phyloP scores from a whole-genome alignment of 2,329 filamentous ascomycete genomes.

The Claviceps quebecensis region DNA sequence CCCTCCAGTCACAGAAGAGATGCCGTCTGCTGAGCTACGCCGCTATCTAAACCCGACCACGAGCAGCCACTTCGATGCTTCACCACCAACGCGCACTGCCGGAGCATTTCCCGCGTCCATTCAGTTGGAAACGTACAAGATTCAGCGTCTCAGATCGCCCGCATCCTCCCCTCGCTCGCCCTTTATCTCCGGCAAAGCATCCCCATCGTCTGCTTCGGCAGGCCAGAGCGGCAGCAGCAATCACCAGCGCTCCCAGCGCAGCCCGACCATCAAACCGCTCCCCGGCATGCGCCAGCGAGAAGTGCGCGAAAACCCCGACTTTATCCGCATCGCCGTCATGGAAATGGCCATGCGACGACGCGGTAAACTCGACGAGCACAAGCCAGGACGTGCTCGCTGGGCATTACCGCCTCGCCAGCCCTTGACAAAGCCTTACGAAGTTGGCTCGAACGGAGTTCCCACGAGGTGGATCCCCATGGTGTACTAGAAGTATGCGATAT shows the following conservation, averaged over 20 bases:
- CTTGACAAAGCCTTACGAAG: slow-evolving; percentile 37
- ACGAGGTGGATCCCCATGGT: slow-evolving; percentile 38
- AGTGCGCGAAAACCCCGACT: slow-evolving; percentile 56
- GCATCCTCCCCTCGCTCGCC: slow-evolving; percentile 18
- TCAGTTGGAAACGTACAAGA: slow-evolving; percentile 58
- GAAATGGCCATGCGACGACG: slow-evolving; percentile 57
- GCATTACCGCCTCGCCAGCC: slow-evolving; percentile 51
- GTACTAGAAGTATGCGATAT: slow-evolving; percentile 8
- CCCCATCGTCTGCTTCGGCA: background rate
- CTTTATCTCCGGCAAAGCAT: background rate
- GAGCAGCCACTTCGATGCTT: slow-evolving; percentile 18
- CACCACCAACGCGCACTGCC: slow-evolving; percentile 12
- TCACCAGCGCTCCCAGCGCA: slow-evolving; percentile 13
- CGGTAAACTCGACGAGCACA: slow-evolving; percentile 52
- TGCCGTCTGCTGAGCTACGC: slow-evolving; percentile 50
- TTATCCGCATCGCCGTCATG: slow-evolving; percentile 57
- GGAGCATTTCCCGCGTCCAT: slow-evolving; percentile 48
- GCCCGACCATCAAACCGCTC: slow-evolving; percentile 17
- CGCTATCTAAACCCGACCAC: slow-evolving; percentile 54
- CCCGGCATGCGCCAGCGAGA: slow-evolving; percentile 47
- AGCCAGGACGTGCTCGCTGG: slow-evolving; percentile 53
- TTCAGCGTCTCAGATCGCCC: slow-evolving; percentile 32
- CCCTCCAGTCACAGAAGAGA: slow-evolving; percentile 47
- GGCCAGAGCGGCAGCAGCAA: slow-evolving; percentile 8
- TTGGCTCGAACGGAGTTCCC: slow-evolving; percentile 44